Conservation (phyloP, 768 basidiomycete genomes). For the Boletus bicolor region DNA sequence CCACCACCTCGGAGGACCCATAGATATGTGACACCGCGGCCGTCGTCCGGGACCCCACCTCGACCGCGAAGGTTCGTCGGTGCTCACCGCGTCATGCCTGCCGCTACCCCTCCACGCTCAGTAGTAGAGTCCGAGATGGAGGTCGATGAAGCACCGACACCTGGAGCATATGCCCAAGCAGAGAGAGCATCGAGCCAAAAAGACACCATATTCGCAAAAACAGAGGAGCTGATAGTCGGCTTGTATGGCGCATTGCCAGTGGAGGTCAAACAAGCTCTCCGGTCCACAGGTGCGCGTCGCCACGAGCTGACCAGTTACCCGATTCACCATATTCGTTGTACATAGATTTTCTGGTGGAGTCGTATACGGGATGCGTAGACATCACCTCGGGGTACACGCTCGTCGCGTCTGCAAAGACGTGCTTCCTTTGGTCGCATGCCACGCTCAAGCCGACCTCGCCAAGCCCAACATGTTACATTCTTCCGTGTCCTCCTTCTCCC, state of each 20-base stretch:
- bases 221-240: conserved; percentile 62
- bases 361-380: conserved; percentile 70
- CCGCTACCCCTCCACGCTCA: conserved; percentile 27
- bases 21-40: conserved; percentile 28
- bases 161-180: conserved; percentile 35
- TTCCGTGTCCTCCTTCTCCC: conserved; percentile 58
- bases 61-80: conserved; percentile 27
- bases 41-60: conserved; percentile 24
- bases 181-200: conserved; percentile 34
- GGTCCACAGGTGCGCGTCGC: conserved; percentile 51
- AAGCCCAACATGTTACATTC: conserved; percentile 76
- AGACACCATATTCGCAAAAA: conserved; percentile 61
- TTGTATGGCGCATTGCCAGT: conserved; percentile 70
- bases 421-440: conserved; percentile 84
- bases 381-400: conserved; percentile 70
- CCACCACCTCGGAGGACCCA: conserved; percentile 56
- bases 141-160: conserved; percentile 51
- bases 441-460: conserved; percentile 56
- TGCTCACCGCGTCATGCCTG: conserved; percentile 19
- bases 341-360: conserved; percentile 69
- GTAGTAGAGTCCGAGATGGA: conserved; percentile 60
- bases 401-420: conserved; percentile 66
- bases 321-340: background rate
- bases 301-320: background rate
- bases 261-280: conserved; percentile 71